Conservation (phyloP, 1,284 basidiomycete genomes). For the Uromyces viciae-fabae region DNA sequence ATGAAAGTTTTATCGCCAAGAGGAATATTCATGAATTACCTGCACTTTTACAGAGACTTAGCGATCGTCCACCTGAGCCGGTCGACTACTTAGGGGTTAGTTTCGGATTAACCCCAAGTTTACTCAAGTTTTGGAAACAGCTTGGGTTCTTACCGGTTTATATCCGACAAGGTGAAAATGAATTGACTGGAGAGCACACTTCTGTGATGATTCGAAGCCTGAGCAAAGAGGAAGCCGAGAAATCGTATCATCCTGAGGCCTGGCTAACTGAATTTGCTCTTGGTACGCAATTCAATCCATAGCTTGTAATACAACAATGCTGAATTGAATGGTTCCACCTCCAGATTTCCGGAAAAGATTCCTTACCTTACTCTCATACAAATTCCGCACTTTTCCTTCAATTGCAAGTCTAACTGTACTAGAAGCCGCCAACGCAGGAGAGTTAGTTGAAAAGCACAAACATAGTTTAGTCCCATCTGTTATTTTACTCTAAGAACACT, state of each 20-base stretch:
- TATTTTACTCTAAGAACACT: background rate
- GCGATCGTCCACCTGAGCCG: conserved; percentile 81
- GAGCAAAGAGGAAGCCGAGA: conserved; percentile 57
- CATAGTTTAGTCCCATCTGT: conserved; percentile 10
- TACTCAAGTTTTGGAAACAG: conserved; percentile 95
- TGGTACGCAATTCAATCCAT: conserved; percentile 64
- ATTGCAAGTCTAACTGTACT: conserved; percentile 81
- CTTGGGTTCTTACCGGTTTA: conserved; percentile 87
- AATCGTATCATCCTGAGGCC: conserved; percentile 58
- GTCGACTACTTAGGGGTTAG: conserved; percentile 96
- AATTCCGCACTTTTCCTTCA: conserved; percentile 87
- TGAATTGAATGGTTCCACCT: background rate
- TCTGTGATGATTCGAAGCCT: conserved; percentile 87
- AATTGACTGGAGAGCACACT: conserved; percentile 92
- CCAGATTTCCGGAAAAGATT: conserved; percentile 88
- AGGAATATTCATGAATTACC: conserved; percentile 79
- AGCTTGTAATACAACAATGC: too few relatives aligned
- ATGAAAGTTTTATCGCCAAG: conserved; percentile 60
- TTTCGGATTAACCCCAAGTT: conserved; percentile 83
- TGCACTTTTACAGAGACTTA: conserved; percentile 82
- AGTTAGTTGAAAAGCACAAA: conserved; percentile 50
- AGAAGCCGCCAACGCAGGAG: conserved; percentile 71
- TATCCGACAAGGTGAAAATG: conserved; percentile 85
- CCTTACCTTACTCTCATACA: conserved; percentile 81
- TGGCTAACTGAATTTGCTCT: conserved; percentile 88